Evolutionary conservation across 2,329 filamentous ascomycete species (phyloP), one percentile per base, ranked within the genome.

Genomic region (Claviceps cyperi): DNA sequence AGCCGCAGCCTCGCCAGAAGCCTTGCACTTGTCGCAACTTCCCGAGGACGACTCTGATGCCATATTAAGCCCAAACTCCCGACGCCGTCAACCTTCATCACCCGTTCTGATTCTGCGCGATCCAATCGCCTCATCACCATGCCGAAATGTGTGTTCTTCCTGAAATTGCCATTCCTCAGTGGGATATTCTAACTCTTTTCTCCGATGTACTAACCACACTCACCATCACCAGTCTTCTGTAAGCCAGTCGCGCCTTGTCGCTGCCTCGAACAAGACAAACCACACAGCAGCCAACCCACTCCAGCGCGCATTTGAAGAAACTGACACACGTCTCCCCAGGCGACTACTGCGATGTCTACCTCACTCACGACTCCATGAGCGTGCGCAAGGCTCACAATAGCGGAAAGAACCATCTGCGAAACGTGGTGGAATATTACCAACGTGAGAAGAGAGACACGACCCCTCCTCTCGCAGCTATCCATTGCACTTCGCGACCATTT

Each of bases 321-420:
- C 57, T 62, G 48, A 61, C 53, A 54, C 76, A 69, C 21, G 22
- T 17, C 13, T 21, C 21, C 5, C 48, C 40, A 70, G 69, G 90
- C 77, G 92, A 98, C 69, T 98, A 98, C 71, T 98, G 92, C 79
- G 92, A 98, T 84, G 92, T 98, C 69, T 98, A 98, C 78, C 85
- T 98, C 60, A 98, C 92, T 58, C 92, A 98, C 78, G 92, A 98
- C 77, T 95, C 89, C 44, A 97, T 97, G 91, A 95, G 89, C 71
- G 92, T 98, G 70, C 90, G 92, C 61, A 97, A 97, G 74, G 92
- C 92, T 47, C 92, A 98, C 71, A 98, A 98, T 75, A 85, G 81
- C 65, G 92, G 92, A 55, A 82, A 91, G 61, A 98, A 98, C 72
- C 92, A 98, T 65, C 73, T 98, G 55, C 86, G 92, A 63, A 98